Evolutionary conservation across 2,329 filamentous ascomycete species (phyloP).

Genomic region (Fusarium pseudograminearum): DNA sequence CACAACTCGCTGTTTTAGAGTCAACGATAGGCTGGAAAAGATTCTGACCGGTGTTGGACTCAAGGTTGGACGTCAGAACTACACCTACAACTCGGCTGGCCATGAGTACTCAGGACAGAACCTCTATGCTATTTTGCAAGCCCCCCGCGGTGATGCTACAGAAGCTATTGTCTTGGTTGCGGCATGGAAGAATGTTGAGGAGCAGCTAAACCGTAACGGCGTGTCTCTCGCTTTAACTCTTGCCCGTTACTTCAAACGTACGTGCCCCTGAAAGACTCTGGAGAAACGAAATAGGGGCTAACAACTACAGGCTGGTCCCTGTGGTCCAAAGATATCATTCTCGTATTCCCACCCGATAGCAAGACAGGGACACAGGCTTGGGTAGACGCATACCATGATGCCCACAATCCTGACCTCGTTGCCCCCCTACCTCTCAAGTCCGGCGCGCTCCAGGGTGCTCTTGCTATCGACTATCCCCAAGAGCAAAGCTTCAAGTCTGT

Average conservation of each 20-base stretch:
- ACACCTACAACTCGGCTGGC: slow-evolving; percentile 84
- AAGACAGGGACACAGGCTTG: slow-evolving; percentile 92
- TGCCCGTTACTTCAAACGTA: slow-evolving; percentile 92
- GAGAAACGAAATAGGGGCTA: slow-evolving; percentile 21
- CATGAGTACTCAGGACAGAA: slow-evolving; percentile 84
- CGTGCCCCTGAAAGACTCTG: slow-evolving; percentile 31
- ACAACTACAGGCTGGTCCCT: slow-evolving; percentile 82
- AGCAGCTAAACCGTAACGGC: slow-evolving; percentile 84
- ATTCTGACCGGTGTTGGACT: slow-evolving; percentile 84
- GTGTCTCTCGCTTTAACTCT: slow-evolving; percentile 88
- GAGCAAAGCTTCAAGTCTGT: slow-evolving; percentile 87
- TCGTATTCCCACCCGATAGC: slow-evolving; percentile 89
- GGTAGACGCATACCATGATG: slow-evolving; percentile 97
- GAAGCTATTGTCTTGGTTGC: slow-evolving; percentile 95
- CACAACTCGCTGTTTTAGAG: slow-evolving; percentile 51
- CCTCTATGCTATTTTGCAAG: slow-evolving; percentile 91
- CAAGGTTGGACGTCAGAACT: slow-evolving; percentile 89
- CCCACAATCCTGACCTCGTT: slow-evolving; percentile 78
- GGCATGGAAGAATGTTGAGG: slow-evolving; percentile 86
- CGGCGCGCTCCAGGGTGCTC: slow-evolving; percentile 89
- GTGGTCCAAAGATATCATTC: slow-evolving; percentile 98
- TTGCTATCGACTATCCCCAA: slow-evolving; percentile 93
- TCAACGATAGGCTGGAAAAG: slow-evolving; percentile 78
- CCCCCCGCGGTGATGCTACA: slow-evolving; percentile 93
- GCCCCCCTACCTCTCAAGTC: slow-evolving; percentile 88